phyloP scores from a whole-genome alignment of 108 stramenopile species.

The Stephanodiscus triporus region DNA sequence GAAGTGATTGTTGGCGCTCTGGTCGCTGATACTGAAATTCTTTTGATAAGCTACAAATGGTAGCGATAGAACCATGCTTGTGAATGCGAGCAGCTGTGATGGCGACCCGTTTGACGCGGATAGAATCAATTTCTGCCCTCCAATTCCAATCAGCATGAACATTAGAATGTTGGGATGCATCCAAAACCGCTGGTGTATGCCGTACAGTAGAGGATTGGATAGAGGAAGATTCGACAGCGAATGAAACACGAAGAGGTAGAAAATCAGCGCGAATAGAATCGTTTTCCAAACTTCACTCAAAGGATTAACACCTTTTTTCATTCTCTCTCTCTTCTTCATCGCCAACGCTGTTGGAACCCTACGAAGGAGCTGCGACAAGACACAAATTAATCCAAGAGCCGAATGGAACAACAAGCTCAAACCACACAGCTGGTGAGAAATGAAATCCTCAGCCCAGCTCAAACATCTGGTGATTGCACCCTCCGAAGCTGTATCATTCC shows the following conservation, averaged over 20 bases:
- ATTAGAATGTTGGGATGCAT: conserved; percentile 75
- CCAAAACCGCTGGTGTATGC: conserved; percentile 87
- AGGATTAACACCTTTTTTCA: background rate
- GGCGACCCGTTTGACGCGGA: background rate
- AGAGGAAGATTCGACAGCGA: conserved; percentile 74
- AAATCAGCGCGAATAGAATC: conserved; percentile 33
- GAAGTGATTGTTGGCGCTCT: conserved; percentile 53
- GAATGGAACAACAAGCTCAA: conserved; percentile 12
- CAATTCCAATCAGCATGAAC: conserved; percentile 49
- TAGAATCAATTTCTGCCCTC: conserved; percentile 15
- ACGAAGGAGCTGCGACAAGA: background rate
- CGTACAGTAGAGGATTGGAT: conserved; percentile 61
- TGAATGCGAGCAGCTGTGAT: background rate
- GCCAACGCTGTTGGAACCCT: background rate
- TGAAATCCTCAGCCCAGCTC: conserved; percentile 37
- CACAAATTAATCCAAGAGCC: conserved; percentile 24
- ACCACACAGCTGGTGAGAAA: conserved; percentile 23
- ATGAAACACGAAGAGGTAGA: conserved; percentile 79
- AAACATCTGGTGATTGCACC: conserved; percentile 36
- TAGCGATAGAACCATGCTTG: conserved; percentile 15
- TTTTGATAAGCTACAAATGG: conserved; percentile 11
- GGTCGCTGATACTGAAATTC: conserved; percentile 26
- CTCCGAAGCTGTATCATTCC: conserved; percentile 29
- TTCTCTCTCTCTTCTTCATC: background rate
- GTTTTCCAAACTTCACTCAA: conserved; percentile 15